phyloP scores from a whole-genome alignment of 352 stramenopile species.

The Globisporangium sylvaticum region DNA sequence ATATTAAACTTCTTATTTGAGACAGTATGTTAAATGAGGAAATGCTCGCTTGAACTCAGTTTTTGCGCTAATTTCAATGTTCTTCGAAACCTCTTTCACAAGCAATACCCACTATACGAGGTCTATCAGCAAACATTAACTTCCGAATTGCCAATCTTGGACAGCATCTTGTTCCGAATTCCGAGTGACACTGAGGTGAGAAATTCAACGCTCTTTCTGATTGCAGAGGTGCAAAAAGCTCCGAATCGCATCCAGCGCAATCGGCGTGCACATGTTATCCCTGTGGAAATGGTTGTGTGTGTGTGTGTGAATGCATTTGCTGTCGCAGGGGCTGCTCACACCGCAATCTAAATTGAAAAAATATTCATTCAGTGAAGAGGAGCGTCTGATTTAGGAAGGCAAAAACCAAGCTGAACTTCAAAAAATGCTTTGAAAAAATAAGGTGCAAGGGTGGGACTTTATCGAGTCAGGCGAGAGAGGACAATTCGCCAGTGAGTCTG shows the following conservation, averaged over 20 bases:
- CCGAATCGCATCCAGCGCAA: not conserved
- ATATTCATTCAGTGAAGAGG: not conserved
- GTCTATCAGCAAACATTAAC: not conserved
- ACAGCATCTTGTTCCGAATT: not conserved
- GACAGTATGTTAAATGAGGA: not conserved
- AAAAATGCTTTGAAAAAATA: not conserved
- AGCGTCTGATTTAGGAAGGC: not conserved
- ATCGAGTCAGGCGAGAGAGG: not conserved
- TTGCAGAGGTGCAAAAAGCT: not conserved
- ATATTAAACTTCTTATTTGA: not conserved
- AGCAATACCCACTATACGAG: not conserved
- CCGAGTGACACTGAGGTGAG: not conserved
- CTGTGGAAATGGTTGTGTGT: too few relatives aligned
- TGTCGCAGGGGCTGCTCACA: not conserved
- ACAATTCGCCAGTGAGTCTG: not conserved
- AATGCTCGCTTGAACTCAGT: not conserved
- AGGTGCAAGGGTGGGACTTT: not conserved
- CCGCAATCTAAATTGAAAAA: not conserved
- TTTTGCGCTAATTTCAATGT: not conserved
- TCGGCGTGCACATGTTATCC: too few relatives aligned
- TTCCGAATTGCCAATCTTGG: not conserved
- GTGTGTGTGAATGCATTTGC: not conserved
- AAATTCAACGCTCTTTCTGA: not conserved
- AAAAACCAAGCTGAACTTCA: not conserved
- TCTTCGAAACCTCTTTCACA: not conserved